Base-by-base conservation (phyloP, 441 rosid species). In the Pelargonium citronellum region DNA sequence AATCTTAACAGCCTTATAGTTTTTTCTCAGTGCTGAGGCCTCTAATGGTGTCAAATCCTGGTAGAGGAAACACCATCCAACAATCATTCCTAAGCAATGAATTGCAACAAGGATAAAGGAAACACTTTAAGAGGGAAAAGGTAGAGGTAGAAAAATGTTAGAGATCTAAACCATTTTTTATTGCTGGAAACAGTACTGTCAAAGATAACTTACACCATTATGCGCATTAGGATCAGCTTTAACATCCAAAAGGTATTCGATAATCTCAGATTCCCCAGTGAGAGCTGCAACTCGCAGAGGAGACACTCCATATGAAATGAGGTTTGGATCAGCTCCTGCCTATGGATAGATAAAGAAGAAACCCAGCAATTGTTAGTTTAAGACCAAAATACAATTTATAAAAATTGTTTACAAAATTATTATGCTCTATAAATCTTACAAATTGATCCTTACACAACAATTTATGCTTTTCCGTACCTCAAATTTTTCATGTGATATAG, bases 11-110 rank as follows among this genome's bases (percentile, higher is more conserved):
- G n/a, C 66, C 60, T 55, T 16, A 69, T 7, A 30, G 20, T 55
- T 8, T 9, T 60, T 67, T 1, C 7, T n/a, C 8, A 30, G 0
- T 17, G 77, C 73, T 4, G 73, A 73, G 64, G 43, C 15, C 46
- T 74, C 73, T 20, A 74, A 3, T 1, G 77, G 73, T 0, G 49
- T 69, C 10, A 69, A 20, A 65, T 69, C 77, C 43, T 5, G 30
- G 61, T 7, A 39, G 47, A 43, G 4, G 37, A 3, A 30, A 30
- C 37, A 30, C 4, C 37, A 43, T 43, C 12, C 47, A 43, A 39
- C 43, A 15, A 58, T 30, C 51, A 51, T 1, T 27, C 61, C 11
- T 11, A 65, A 57, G 12, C 6, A 43, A 43, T 43, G 8, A 20
- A 12, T 57, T 15, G 9, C 20, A 30, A 53, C 63, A 73, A 5